Percentiles rank a stretch among this genome's conserved stretches.
These are phyloP conservation scores for Strobilomyces confusus DNA, from an alignment of 768 basidiomycete genomes.

Conservation along the genomic window DNA sequence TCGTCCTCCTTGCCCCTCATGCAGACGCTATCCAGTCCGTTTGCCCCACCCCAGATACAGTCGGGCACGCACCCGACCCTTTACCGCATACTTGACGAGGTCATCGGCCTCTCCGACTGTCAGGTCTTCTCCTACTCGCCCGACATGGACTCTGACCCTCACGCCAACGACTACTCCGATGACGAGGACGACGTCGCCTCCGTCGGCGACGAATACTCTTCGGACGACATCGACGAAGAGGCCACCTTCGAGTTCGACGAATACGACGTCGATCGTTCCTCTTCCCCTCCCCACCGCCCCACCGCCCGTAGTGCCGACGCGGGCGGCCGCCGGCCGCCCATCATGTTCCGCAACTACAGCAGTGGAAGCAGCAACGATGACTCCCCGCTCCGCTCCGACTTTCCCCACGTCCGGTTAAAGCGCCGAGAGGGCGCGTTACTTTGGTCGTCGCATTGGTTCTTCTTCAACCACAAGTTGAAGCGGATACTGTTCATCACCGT, in stretches of 20 bases:
- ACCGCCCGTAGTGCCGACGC: conserved; percentile 7
- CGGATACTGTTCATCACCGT: conserved; percentile 88
- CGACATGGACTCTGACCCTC: conserved; percentile 92
- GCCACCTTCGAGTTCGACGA: conserved; percentile 76
- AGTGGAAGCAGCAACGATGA: conserved; percentile 34
- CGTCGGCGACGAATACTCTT: conserved; percentile 64
- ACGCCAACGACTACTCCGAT: conserved; percentile 76
- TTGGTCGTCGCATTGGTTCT: conserved; percentile 98
- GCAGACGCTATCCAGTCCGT: conserved; percentile 56
- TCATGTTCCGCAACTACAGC: conserved; percentile 28
- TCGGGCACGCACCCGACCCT: conserved; percentile 86
- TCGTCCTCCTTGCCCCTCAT: conserved; percentile 70
- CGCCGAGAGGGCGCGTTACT: conserved; percentile 72
- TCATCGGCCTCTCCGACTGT: conserved; percentile 86
- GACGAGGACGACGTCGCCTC: conserved; percentile 73
- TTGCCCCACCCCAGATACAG: conserved; percentile 66
- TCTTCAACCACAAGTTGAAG: conserved; percentile 89
- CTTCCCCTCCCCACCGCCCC: conserved; percentile 9
- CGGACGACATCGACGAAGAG: conserved; percentile 70
- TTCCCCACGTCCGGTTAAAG: conserved; percentile 48
- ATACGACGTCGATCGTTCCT: conserved; percentile 63
- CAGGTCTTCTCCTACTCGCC: conserved; percentile 95
- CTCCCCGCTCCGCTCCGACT: conserved; percentile 32
- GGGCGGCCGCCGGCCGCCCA: conserved; percentile 6
- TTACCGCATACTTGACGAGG: conserved; percentile 83